Evolutionary conservation across 2,329 filamentous ascomycete genomes (phyloP), one percentile per base, ranked within the genome.

Genomic region (Dactylellina sp.): DNA sequence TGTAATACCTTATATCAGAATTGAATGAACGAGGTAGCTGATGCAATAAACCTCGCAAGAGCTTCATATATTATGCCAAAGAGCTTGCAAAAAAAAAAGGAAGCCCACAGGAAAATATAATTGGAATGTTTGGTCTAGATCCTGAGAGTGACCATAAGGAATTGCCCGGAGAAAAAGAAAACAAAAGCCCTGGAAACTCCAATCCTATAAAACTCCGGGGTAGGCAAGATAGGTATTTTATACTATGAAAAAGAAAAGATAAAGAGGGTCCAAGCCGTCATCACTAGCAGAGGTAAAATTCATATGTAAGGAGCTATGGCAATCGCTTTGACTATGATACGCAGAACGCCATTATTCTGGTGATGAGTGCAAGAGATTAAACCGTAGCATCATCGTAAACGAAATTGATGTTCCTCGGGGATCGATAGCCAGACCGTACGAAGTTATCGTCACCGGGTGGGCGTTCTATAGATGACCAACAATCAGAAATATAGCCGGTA

Each of bases 401-500:
- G 80, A 98, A 99, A 78, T 91, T 89, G 75, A 99, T 96, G 81
- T 99, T 93, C 78, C 90, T 87, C 49, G 94, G 92, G 40, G 94
- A 85, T 76, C 89, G 86, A 80, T 97, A 97, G 74, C 87, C 88
- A 62, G 87, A 85, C 14, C 77, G 70, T 24, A 97, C 93, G 79
- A 99, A 98, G 9, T 95, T 90, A 64, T 90, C 91, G 79, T 99
- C 93, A 2, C 94, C 95, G 0, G 91, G 90, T 0, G 95, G 95
- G 35, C 95, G 86, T 82, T 98, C 77, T 76, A 22, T n/a, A 25
- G 1, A 14, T 18, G 42, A 53, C 20, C 37, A 40, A 14, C 22
- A 71, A 70, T 22, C 42, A 61, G 18, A 37, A 53, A 32, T 28
- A 60, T 25, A 32, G 47, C 16, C 22, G 16, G 6, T 6, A 39